A percentile compares a stretch with the other conserved stretches of the same genome.
phyloP scores from a whole-genome alignment of 768 basidiomycete genomes.

The Mrakia gelida region DNA sequence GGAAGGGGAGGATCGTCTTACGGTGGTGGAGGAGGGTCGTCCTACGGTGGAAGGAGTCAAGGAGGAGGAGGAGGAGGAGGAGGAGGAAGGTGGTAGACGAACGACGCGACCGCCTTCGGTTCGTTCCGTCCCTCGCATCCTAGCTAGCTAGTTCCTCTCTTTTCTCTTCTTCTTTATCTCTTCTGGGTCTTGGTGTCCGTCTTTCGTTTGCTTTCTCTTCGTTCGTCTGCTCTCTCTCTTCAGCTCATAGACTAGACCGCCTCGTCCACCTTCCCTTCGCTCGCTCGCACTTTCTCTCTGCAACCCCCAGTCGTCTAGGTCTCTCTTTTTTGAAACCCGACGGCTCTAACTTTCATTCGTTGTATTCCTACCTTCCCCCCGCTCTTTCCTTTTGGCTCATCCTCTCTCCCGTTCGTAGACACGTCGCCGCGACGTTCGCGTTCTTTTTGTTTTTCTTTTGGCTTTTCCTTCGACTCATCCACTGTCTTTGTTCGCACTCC shows the following conservation, averaged over 20 bases:
- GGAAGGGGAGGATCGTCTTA: slow-evolving; percentile 4
- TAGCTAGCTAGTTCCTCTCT: too few species aligned
- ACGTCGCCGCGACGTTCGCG: too few species aligned
- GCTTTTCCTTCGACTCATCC: not conserved
- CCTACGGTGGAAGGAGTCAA: not conserved
- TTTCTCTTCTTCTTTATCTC: too few species aligned
- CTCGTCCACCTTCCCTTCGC: not conserved
- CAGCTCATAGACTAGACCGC: not conserved
- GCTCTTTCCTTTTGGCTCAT: not conserved
- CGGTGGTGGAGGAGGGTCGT: not conserved
- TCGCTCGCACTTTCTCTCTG: not conserved
- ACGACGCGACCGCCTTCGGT: too few species aligned
- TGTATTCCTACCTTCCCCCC: not conserved
- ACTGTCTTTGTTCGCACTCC: not conserved
- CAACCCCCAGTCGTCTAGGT: not conserved
- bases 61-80: not conserved
- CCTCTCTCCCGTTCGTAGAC: not conserved
- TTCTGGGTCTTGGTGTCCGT: too few species aligned
- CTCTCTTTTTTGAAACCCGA: not conserved
- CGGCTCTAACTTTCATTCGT: not conserved
- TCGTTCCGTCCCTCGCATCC: too few species aligned
- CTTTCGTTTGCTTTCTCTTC: too few species aligned
- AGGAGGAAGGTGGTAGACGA: slow-evolving; percentile 11
- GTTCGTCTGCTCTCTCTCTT: too few species aligned
- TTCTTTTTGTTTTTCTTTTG: not conserved